Evolutionary conservation across 2,329 filamentous ascomycete species (phyloP).

Genomic region (Hirsutella rhossiliensis): DNA sequence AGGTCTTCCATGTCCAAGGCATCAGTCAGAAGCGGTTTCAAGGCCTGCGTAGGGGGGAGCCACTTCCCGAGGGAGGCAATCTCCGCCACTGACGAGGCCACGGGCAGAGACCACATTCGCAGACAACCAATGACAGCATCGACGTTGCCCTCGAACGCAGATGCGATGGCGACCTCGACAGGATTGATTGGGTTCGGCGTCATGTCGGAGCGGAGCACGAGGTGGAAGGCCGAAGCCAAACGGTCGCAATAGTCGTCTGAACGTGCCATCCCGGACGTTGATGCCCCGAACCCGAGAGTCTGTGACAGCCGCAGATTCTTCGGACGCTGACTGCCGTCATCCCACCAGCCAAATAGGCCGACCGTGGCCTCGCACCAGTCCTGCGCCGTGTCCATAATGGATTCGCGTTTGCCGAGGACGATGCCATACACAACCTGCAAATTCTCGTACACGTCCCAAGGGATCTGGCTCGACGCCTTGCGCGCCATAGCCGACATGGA

Average conservation of each 20-base stretch:
- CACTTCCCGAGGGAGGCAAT: constrained; percentile 74
- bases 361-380: constrained; percentile 90
- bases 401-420: constrained; percentile 60
- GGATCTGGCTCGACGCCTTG: constrained; percentile 76
- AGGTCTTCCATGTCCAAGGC: constrained; percentile 75
- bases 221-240: constrained; percentile 58
- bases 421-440: constrained; percentile 72
- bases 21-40: constrained; percentile 41
- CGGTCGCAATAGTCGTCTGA: constrained; percentile 62
- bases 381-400: constrained; percentile 65
- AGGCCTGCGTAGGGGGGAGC: constrained; percentile 41
- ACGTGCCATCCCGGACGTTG: constrained; percentile 31
- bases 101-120: constrained; percentile 66
- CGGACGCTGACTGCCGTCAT: constrained; percentile 51
- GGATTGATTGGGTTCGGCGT: constrained; percentile 63
- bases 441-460: constrained; percentile 83
- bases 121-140: constrained; percentile 66
- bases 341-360: constrained; percentile 83
- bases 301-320: constrained; percentile 28
- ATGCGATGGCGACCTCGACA: constrained; percentile 72
- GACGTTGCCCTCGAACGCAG: constrained; percentile 70
- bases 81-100: constrained; percentile 70
- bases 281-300: constrained; percentile 23
- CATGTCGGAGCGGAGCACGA: constrained; percentile 57
- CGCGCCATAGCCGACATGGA: constrained; percentile 54